Evolutionary conservation across 1,284 basidiomycete species (phyloP).

Genomic region (Cryptococcus floricola): DNA sequence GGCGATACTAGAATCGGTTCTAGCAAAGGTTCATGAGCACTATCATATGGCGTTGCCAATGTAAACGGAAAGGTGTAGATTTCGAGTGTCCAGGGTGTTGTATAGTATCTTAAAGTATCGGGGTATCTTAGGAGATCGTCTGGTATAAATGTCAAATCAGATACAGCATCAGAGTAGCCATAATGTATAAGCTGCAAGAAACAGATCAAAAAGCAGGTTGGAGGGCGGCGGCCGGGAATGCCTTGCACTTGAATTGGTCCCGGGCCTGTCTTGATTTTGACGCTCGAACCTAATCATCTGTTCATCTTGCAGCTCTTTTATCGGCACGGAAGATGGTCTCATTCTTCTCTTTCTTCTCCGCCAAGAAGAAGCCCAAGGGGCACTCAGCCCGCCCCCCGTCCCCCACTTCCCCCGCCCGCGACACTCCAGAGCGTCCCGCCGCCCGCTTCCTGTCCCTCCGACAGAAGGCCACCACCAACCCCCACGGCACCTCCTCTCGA

Average conservation of each 20-base stretch:
- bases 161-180: too few relatives aligned
- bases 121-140: too few relatives aligned
- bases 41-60: too few relatives aligned
- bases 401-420: neutral
- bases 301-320: neutral
- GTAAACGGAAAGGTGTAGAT: too few relatives aligned
- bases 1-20: too few relatives aligned
- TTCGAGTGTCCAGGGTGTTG: too few relatives aligned
- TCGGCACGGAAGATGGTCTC: constrained; percentile 26
- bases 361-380: constrained; percentile 27
- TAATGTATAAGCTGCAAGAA: too few relatives aligned
- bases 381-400: neutral
- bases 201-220: too few relatives aligned
- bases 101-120: too few relatives aligned
- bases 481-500: constrained; percentile 8
- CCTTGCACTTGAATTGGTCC: neutral
- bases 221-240: neutral
- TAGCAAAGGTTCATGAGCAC: too few relatives aligned
- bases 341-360: constrained; percentile 32
- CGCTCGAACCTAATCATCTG: neutral
- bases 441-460: constrained; percentile 17
- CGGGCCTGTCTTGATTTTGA: neutral
- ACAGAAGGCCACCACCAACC: constrained; percentile 3
- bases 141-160: too few relatives aligned
- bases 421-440: neutral